Percentiles rank a stretch among this genome's conserved stretches.
These are phyloP conservation scores for Vachellia pachyceras DNA, from an alignment of 306 rosid species.

Conservation along the genomic window DNA sequence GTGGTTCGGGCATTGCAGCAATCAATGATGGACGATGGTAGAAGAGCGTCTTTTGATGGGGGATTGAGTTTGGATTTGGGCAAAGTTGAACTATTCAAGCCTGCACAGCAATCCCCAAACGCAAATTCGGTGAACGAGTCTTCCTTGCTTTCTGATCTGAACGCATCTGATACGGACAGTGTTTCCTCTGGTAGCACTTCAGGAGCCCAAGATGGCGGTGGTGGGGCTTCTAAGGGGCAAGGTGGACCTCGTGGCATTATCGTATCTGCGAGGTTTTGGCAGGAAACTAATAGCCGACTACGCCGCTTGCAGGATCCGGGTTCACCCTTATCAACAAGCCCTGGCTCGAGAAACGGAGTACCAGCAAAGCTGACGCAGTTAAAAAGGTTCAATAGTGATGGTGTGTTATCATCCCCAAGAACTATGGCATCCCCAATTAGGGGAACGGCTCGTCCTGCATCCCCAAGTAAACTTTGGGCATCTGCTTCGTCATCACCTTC, in stretches of 20 bases:
- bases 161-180: slow-evolving; percentile 95
- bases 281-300: slow-evolving; percentile 90
- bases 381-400: slow-evolving; percentile 63
- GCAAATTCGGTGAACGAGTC: slow-evolving; percentile 55
- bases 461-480: slow-evolving; percentile 89
- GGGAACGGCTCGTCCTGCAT: slow-evolving; percentile 75
- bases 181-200: slow-evolving; percentile 97
- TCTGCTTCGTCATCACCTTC: slow-evolving; percentile 73
- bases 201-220: slow-evolving; percentile 65
- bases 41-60: slow-evolving; percentile 85
- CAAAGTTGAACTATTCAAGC: slow-evolving; percentile 59
- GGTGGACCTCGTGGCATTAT: slow-evolving; percentile 71
- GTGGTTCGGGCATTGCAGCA: slow-evolving; percentile 75
- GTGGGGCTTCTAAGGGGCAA: slow-evolving; percentile 47
- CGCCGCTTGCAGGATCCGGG: slow-evolving; percentile 95
- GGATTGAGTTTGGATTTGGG: slow-evolving; percentile 93
- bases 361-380: slow-evolving; percentile 61
- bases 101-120: slow-evolving; percentile 51
- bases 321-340: slow-evolving; percentile 76
- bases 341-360: slow-evolving; percentile 57
- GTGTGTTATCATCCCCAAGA: slow-evolving; percentile 68
- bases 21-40: slow-evolving; percentile 58
- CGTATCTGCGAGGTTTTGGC: slow-evolving; percentile 95
- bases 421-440: slow-evolving; percentile 79
- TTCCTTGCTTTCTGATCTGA: slow-evolving; percentile 77